phyloP scores from a whole-genome alignment of 306 rosid genomes.

The Lathyrus sativus region DNA sequence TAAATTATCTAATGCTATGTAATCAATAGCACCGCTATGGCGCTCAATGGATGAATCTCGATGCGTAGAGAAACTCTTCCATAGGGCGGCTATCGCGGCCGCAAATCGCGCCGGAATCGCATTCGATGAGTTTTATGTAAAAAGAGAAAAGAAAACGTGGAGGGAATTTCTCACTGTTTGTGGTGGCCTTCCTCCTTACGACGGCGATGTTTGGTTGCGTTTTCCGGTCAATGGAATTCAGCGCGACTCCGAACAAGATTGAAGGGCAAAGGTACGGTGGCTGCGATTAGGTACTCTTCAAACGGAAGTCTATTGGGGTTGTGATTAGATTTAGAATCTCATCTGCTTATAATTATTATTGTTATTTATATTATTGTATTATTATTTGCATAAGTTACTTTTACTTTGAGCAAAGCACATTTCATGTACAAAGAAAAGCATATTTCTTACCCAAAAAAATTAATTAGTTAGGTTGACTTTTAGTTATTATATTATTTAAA shows the following conservation, averaged over 20 bases:
- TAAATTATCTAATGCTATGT: background rate
- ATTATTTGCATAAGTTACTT: too few relatives aligned
- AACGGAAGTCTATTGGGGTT: background rate
- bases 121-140: background rate
- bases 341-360: background rate
- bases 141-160: background rate
- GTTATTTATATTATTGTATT: too few relatives aligned
- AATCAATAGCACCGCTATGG: background rate
- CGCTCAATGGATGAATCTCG: background rate
- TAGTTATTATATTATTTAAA: too few relatives aligned
- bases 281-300: background rate
- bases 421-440: too few relatives aligned
- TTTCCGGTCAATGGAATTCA: slow-evolving; percentile 2
- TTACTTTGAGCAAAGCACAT: too few relatives aligned
- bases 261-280: background rate
- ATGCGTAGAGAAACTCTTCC: background rate
- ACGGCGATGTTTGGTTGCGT: background rate
- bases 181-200: background rate
- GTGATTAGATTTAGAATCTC: slow-evolving; percentile 16
- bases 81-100: background rate
- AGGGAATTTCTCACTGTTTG: background rate
- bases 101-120: background rate
- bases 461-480: too few relatives aligned
- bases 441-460: too few relatives aligned
- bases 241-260: background rate